Conservation (phyloP, 768 basidiomycete genomes). For the Podaxis sp. region DNA sequence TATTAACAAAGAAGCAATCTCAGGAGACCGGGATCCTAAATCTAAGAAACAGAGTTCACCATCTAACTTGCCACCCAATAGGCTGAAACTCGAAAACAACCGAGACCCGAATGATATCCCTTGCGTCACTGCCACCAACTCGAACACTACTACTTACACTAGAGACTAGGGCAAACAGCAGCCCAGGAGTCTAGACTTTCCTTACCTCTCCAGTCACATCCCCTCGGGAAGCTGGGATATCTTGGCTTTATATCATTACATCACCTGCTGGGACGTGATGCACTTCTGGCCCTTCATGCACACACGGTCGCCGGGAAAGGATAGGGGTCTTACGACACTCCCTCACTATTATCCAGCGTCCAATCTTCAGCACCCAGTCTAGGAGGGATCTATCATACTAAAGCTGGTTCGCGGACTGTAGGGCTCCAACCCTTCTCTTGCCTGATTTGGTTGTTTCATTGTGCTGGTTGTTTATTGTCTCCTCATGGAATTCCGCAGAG, state of each 20-base stretch:
- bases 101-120: not conserved
- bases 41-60: not conserved
- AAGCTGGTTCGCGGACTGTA: not conserved
- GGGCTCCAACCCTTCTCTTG: not conserved
- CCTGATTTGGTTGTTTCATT: not conserved
- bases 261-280: not conserved
- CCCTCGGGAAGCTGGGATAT: not conserved
- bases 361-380: not conserved
- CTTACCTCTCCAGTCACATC: not conserved
- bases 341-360: not conserved
- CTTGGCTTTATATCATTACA: not conserved
- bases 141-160: no score
- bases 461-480: not conserved
- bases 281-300: not conserved
- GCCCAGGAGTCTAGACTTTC: not conserved
- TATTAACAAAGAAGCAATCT: not conserved
- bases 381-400: not conserved
- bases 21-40: not conserved
- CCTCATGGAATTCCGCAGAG: not conserved
- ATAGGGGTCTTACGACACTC: not conserved
- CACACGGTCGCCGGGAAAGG: not conserved
- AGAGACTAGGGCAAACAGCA: not conserved
- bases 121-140: not conserved
- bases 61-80: not conserved
- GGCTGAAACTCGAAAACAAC: not conserved